Percentiles rank a stretch among this genome's conserved stretches.
Conservation (phyloP, 1,284 basidiomycete genomes). For the Hypsizygus ulmarius region DNA sequence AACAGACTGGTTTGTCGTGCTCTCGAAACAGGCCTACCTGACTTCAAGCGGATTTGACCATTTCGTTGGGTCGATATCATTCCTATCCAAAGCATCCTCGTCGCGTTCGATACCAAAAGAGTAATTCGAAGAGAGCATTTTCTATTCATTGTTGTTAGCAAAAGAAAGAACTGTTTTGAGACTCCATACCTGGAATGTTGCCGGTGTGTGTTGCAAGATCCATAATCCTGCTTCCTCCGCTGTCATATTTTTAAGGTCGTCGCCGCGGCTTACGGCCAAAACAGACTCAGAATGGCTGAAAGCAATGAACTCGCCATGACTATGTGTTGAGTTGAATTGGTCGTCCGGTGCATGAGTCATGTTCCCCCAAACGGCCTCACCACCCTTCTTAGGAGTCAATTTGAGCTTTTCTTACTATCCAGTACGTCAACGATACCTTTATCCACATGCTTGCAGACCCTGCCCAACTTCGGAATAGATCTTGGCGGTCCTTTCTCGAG, state of each 20-base stretch:
- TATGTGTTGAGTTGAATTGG: constrained; percentile 53
- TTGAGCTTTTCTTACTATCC: not conserved
- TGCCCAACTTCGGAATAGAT: constrained; percentile 93
- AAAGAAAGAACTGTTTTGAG: not conserved
- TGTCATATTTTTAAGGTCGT: constrained; percentile 69
- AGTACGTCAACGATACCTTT: constrained; percentile 49
- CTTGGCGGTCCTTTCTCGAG: constrained; percentile 85
- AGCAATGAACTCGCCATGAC: constrained; percentile 81
- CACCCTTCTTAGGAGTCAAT: constrained; percentile 55
- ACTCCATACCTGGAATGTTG: constrained; percentile 68
- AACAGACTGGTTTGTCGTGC: not conserved
- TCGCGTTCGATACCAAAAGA: constrained; percentile 91
- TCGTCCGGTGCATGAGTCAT: constrained; percentile 77
- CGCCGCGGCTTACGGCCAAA: constrained; percentile 22
- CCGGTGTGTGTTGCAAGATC: constrained; percentile 84
- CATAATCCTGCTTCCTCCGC: constrained; percentile 73
- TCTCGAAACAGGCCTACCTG: constrained; percentile 40
- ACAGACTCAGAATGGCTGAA: constrained; percentile 53
- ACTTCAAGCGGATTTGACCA: constrained; percentile 97
- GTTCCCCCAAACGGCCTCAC: constrained; percentile 90
- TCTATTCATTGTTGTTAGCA: constrained; percentile 39
- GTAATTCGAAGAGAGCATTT: constrained; percentile 90
- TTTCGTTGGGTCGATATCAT: constrained; percentile 72
- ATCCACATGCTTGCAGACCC: constrained; percentile 94
- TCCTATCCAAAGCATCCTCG: constrained; percentile 58